phyloP scores from a whole-genome alignment of 176 grass and related monocot species.

The Cenchrus americanus region DNA sequence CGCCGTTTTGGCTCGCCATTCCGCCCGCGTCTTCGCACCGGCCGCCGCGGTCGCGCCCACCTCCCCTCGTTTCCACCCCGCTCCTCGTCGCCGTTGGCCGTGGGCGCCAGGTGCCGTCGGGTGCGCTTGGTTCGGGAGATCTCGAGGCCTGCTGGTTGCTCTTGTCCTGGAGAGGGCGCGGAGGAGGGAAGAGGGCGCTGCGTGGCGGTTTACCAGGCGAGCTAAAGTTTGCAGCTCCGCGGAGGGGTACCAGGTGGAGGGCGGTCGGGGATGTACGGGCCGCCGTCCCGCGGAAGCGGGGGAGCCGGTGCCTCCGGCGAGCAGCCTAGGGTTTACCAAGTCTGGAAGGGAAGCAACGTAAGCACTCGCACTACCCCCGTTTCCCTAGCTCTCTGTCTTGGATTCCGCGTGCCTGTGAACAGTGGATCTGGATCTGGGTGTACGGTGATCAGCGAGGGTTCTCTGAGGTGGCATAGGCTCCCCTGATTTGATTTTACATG shows the following conservation, averaged over 20 bases:
- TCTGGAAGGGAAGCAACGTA: conserved; percentile 96
- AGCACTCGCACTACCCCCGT: conserved; percentile 37
- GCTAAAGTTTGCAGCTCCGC: not conserved
- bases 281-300: conserved; percentile 49
- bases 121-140: conserved; percentile 32
- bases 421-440: conserved; percentile 68
- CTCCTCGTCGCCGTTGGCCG: not conserved
- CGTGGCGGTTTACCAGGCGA: not conserved
- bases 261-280: conserved; percentile 65
- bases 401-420: not conserved
- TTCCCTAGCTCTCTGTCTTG: not conserved
- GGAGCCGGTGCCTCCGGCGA: conserved; percentile 37
- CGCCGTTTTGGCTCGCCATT: conserved; percentile 9
- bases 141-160: not conserved
- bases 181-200: not conserved
- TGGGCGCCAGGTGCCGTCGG: not conserved
- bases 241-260: not conserved
- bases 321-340: conserved; percentile 87
- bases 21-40: conserved; percentile 10
- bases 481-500: not conserved
- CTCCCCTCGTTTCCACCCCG: not conserved
- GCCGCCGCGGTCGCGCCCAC: not conserved
- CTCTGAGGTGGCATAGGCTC: not conserved
- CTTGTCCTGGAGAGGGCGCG: not conserved
- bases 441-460: conserved; percentile 19